Base-by-base conservation (phyloP, 768 basidiomycete species). In the Ramaria rubella region DNA sequence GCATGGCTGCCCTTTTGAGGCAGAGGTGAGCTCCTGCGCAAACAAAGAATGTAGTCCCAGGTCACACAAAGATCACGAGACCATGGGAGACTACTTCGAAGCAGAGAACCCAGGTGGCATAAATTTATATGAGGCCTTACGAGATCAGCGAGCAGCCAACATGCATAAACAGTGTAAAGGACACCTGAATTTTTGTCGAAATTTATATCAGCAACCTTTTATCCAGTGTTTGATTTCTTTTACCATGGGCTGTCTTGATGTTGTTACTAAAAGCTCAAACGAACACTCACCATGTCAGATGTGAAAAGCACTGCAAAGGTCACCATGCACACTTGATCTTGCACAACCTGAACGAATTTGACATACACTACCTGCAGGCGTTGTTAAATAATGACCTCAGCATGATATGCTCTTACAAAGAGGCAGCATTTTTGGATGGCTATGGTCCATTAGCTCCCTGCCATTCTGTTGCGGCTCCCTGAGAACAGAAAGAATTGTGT, bases 381-480 rank as follows among this genome's bases (percentile, higher is more conserved):
- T 36, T 69, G 1, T 55, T 69, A 23, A 19, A 29, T 5, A 43
- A 43, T 29, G 23, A 64, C 6, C 34, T 38, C 4, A 15, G 3
- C 1, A 30, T 29, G 29, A 62, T 62, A 42, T n/a, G 44, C 2
- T 14, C 9, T 0, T 48, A 58, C 24, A 49, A 65, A 31, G 34
- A 44, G 5, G 19, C 44, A 33, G 60, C 62, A 2, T 52, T 51
- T 21, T 34, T n/a, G 34, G 34, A 15, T 5, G 63, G 59, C 1
- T 66, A 65, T 57, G 66, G 67, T 3, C 67, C 67, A 1, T 60
- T 60, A 6, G 49, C 42, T 4, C 63, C 63, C 0, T 69, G 66
- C 17, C n/a, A 21, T 5, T 64, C 62, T 21, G 29, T 48, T 26
- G 60, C 60, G 1, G 60, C 62, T 0, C 62, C 62, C 1, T 56